These are phyloP conservation scores for Globisporangium cystogenes DNA, from an alignment of 352 stramenopile genomes.

Conservation along the genomic window DNA sequence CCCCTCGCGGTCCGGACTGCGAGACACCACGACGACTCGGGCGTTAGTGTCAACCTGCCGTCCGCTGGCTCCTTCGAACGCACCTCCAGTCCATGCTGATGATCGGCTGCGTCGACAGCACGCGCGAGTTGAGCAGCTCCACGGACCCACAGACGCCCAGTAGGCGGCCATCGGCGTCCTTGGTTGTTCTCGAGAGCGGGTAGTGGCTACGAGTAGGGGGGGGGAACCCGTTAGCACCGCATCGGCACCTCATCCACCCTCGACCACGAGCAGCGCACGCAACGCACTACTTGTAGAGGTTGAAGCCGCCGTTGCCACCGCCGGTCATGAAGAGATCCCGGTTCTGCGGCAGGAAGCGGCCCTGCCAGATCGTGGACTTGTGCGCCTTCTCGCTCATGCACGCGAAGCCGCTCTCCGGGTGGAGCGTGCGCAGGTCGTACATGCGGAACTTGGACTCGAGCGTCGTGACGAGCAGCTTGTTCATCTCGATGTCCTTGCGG, in stretches of 20 bases:
- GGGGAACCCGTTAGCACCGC: neutral
- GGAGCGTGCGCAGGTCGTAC: slow-evolving; percentile 93
- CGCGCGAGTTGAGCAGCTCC: slow-evolving; percentile 93
- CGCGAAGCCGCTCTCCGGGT: slow-evolving; percentile 90
- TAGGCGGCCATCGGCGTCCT: slow-evolving; percentile 81
- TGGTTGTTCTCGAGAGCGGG: slow-evolving; percentile 66
- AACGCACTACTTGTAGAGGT: slow-evolving; percentile 97
- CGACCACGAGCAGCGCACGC: neutral
- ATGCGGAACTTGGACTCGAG: slow-evolving; percentile 95
- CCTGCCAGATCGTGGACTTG: slow-evolving; percentile 95
- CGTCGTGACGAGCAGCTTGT: slow-evolving; percentile 94
- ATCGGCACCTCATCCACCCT: neutral
- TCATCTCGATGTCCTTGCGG: slow-evolving; percentile 97
- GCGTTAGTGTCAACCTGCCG: no score
- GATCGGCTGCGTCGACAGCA: slow-evolving; percentile 96
- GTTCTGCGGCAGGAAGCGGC: slow-evolving; percentile 94
- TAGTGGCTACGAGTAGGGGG: slow-evolving; percentile 58
- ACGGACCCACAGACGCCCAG: slow-evolving; percentile 89
- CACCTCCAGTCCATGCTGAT: slow-evolving; percentile 95
- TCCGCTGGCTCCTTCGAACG: neutral
- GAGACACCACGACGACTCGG: slow-evolving; percentile 2
- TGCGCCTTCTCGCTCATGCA: slow-evolving; percentile 90
- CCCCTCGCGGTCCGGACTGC: slow-evolving; percentile 88
- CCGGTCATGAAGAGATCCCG: slow-evolving; percentile 95
- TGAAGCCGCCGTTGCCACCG: slow-evolving; percentile 95